A percentile compares a stretch with the other conserved stretches of the same genome.
phyloP scores from a whole-genome alignment of 768 basidiomycete genomes.

The Lepiota brunneoincarnata region DNA sequence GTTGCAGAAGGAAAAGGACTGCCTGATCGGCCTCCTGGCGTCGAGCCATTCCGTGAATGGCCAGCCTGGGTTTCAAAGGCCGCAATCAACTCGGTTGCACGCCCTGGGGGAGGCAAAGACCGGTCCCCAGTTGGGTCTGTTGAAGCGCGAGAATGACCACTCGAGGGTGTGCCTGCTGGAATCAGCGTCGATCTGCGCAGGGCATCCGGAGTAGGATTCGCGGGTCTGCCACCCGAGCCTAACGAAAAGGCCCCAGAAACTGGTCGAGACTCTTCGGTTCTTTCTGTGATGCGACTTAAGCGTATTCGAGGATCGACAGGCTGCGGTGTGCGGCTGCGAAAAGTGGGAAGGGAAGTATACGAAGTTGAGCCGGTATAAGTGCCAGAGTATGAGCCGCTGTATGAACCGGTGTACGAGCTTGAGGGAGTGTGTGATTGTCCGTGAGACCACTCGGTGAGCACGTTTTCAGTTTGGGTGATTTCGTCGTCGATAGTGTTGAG shows the following conservation, averaged over 20 bases:
- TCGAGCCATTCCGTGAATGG: conserved; percentile 56
- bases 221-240: conserved; percentile 29
- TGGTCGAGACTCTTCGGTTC: conserved; percentile 72
- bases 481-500: conserved; percentile 68
- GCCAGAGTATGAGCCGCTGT: conserved; percentile 31
- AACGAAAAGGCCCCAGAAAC: conserved; percentile 37
- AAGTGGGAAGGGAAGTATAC: conserved; percentile 40
- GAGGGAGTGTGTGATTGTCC: conserved; percentile 31
- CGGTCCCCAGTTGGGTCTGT: conserved; percentile 54
- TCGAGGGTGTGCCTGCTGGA: conserved; percentile 31
- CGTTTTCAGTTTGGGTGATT: conserved; percentile 61
- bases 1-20: conserved; percentile 34
- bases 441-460: conserved; percentile 59
- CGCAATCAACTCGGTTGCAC: conserved; percentile 70
- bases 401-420: conserved; percentile 38
- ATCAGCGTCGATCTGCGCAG: conserved; percentile 45
- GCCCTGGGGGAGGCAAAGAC: conserved; percentile 48
- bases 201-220: conserved; percentile 42
- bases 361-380: conserved; percentile 48
- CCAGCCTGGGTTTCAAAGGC: conserved; percentile 56
- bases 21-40: conserved; percentile 38
- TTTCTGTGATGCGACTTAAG: conserved; percentile 77
- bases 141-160: conserved; percentile 49
- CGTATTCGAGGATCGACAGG: conserved; percentile 37
- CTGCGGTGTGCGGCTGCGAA: conserved; percentile 34